Base-by-base conservation (phyloP, 768 basidiomycete species). In the Chiua virens region DNA sequence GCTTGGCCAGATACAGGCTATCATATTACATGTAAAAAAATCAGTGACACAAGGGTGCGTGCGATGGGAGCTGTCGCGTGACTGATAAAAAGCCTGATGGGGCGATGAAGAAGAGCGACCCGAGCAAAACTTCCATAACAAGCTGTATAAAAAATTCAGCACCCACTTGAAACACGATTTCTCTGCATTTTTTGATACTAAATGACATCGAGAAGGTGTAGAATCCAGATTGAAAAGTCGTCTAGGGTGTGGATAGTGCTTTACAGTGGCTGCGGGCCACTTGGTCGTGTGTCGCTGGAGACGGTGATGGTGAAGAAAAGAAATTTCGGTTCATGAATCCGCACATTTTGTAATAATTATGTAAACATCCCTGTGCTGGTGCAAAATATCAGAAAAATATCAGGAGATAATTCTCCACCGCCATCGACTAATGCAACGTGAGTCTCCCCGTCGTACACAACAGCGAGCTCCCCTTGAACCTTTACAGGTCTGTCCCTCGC, bases 401-500 rank as follows among this genome's bases (percentile, higher is more conserved):
- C 25, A 27, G n/a, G n/a, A n/a, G n/a, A 27, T 27, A n/a, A 22
- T 28, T 37, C 20, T 50, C 23, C 32, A 45, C 17, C 36, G 8
- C 42, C 21, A 15, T 10, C 23, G 10, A 20, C 3, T 34, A 38
- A 63, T 68, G 68, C 42, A 68, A 49, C 68, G 66, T 70, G 52
- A 61, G 66, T 66, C 23, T 38, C 44, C 18, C 34, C 39, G 25
- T 27, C 39, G 17, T 17, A 36, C 22, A 21, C 38, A 13, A 17
- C 25, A 23, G 37, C 21, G 42, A 57, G 35, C 54, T 43, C 49
- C 40, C 52, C 42, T 52, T n/a, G 27, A 39, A 11, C 1, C 1
- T 41, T 38, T 22, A 13, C 53, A 77, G 77, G 78, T 25, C 66
- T 86, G 32, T 83, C 87, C 4, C 77, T 90, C 22, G 84, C 82